These are phyloP conservation scores for Myriosclerotinia curreyana DNA, from an alignment of 2,329 filamentous ascomycete species.

Conservation along the genomic window DNA sequence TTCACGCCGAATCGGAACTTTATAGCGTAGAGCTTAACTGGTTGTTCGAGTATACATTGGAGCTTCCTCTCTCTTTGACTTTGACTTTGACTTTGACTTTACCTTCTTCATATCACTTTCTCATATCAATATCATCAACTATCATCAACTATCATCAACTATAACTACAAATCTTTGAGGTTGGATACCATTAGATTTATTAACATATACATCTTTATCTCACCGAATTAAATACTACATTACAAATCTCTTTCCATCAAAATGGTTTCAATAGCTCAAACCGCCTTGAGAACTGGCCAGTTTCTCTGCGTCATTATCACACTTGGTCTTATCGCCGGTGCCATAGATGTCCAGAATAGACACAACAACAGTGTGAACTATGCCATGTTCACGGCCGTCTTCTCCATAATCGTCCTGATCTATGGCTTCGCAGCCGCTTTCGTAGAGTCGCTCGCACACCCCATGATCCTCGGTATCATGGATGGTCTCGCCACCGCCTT, in stretches of 20 bases:
- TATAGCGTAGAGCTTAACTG: conserved; percentile 12
- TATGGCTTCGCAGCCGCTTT: conserved; percentile 58
- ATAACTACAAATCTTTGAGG: background rate
- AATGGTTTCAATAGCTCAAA: conserved; percentile 31
- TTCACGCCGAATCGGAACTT: background rate
- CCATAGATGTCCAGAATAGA: conserved; percentile 51
- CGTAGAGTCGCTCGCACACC: conserved; percentile 51
- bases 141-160: background rate
- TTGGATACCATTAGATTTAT: background rate
- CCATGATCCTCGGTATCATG: conserved; percentile 51
- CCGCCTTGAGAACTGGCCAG: conserved; percentile 31
- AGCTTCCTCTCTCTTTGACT: background rate
- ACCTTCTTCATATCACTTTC: background rate
- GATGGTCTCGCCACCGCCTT: conserved; percentile 60
- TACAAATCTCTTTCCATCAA: conserved; percentile 11
- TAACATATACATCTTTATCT: background rate
- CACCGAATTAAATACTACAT: background rate
- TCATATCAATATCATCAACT: background rate
- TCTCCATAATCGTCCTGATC: conserved; percentile 63
- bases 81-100: background rate
- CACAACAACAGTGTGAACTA: conserved; percentile 56
- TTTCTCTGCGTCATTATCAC: conserved; percentile 37
- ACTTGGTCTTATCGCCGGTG: conserved; percentile 38
- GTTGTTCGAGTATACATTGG: background rate
- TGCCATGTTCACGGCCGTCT: conserved; percentile 65